These are phyloP conservation scores for Apiospora kogelbergensis DNA, from an alignment of 2,329 filamentous ascomycete genomes.

Conservation along the genomic window DNA sequence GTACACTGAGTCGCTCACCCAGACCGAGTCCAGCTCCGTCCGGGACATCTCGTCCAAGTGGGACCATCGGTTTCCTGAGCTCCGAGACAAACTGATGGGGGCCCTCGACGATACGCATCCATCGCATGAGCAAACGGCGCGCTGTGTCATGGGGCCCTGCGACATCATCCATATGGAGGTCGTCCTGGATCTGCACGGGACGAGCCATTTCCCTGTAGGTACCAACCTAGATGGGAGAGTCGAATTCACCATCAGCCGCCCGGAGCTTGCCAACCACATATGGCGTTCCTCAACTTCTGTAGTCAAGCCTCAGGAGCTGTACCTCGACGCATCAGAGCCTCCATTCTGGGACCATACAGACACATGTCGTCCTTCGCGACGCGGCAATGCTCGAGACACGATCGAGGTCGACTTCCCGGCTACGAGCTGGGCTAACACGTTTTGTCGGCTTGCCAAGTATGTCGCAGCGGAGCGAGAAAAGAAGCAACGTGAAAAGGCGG, in stretches of 20 bases:
- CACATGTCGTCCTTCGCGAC: conserved; percentile 39
- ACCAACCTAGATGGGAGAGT: conserved; percentile 61
- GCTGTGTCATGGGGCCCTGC: conserved; percentile 42
- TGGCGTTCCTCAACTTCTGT: conserved; percentile 63
- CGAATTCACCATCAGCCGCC: conserved; percentile 57
- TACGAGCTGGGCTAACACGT: conserved; percentile 57
- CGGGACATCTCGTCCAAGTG: conserved; percentile 55
- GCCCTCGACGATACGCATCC: conserved; percentile 45
- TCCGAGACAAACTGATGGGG: conserved; percentile 51
- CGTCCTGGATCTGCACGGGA: conserved; percentile 58
- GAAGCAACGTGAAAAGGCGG: conserved; percentile 22
- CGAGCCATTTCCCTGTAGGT: conserved; percentile 56
- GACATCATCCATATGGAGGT: conserved; percentile 63
- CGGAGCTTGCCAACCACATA: conserved; percentile 52
- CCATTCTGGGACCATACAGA: conserved; percentile 47
- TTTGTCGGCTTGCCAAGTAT: conserved; percentile 56
- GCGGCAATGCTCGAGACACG: conserved; percentile 30
- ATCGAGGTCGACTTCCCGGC: conserved; percentile 60
- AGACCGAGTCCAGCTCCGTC: conserved; percentile 56
- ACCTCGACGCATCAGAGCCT: conserved; percentile 39
- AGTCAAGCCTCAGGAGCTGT: conserved; percentile 55
- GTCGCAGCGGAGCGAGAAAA: conserved; percentile 34
- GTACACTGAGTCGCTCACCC: conserved; percentile 54
- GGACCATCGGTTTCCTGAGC: conserved; percentile 57
- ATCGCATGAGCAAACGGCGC: conserved; percentile 31